Evolutionary conservation across 2,329 filamentous ascomycete genomes (phyloP).

Genomic region (Talaromyces amestolkiae): DNA sequence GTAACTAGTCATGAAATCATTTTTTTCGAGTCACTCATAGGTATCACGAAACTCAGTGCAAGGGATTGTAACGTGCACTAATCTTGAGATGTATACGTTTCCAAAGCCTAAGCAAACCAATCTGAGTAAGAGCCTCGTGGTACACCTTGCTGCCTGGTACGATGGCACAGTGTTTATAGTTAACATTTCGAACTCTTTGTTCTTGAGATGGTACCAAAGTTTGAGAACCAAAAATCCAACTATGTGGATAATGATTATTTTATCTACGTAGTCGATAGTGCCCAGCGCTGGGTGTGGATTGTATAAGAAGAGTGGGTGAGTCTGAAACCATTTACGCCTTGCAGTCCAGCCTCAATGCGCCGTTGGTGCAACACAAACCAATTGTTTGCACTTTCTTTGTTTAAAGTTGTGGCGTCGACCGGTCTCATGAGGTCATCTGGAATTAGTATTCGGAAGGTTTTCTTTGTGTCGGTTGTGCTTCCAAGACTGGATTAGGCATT

Average conservation of each 20-base stretch:
- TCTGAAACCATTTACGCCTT: constrained; percentile 1
- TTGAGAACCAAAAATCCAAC: not conserved
- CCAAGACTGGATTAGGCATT: not conserved
- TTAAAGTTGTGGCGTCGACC: not conserved
- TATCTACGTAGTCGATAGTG: not conserved
- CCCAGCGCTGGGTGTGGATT: not conserved
- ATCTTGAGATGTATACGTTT: not conserved
- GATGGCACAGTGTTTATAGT: not conserved
- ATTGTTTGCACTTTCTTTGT: not conserved
- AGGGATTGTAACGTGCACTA: not conserved
- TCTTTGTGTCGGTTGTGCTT: not conserved
- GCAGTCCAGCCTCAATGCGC: not conserved
- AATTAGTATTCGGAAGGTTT: not conserved
- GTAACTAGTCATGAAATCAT: not conserved
- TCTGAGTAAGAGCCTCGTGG: not conserved
- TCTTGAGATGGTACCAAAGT: not conserved
- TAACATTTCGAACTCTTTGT: not conserved
- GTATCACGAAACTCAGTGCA: not conserved
- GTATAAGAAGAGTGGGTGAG: not conserved
- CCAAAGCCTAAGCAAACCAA: not conserved
- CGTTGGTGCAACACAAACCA: not conserved
- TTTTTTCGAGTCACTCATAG: not conserved
- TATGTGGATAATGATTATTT: not conserved
- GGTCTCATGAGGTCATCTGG: not conserved
- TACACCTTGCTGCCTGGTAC: constrained; percentile 11